Conservation (phyloP, 2,329 filamentous ascomycete species). For the Cercospora citrullina region DNA sequence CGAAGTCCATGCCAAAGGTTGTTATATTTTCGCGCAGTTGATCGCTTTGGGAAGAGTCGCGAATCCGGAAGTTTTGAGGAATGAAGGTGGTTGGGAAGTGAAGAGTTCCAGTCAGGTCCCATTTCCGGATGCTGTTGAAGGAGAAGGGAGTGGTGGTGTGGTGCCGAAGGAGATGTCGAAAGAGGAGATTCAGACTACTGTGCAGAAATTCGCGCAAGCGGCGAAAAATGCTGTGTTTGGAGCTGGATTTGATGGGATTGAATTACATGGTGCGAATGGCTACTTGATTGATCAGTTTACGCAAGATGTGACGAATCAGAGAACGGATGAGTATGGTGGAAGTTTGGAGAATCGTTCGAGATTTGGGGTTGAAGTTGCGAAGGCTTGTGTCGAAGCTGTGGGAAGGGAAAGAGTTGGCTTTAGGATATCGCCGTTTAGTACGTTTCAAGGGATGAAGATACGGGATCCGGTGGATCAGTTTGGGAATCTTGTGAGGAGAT, state of each 20-base stretch:
- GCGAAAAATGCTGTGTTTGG: slow-evolving; percentile 48
- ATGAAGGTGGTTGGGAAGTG: background rate
- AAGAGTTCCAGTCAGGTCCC: background rate
- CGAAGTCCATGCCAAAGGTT: slow-evolving; percentile 53
- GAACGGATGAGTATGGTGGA: slow-evolving; percentile 50
- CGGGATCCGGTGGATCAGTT: slow-evolving; percentile 61
- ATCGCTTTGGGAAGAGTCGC: slow-evolving; percentile 53
- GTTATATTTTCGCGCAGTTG: slow-evolving; percentile 49
- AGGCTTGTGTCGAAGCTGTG: slow-evolving; percentile 50
- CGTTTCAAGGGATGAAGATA: slow-evolving; percentile 65
- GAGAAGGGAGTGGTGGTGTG: background rate
- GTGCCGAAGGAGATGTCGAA: slow-evolving; percentile 36
- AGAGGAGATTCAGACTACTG: slow-evolving; percentile 41
- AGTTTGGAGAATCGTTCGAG: slow-evolving; percentile 51
- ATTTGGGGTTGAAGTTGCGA: slow-evolving; percentile 54
- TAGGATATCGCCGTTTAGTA: slow-evolving; percentile 60
- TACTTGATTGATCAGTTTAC: slow-evolving; percentile 67
- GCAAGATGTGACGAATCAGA: slow-evolving; percentile 55
- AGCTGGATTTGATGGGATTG: slow-evolving; percentile 60
- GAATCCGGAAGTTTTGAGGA: slow-evolving; percentile 19
- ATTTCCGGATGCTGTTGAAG: background rate
- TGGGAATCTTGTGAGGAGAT: slow-evolving; percentile 53
- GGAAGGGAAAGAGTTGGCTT: slow-evolving; percentile 53
- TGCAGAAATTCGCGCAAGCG: slow-evolving; percentile 42
- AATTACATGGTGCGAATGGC: slow-evolving; percentile 43